phyloP scores from a whole-genome alignment of 352 stramenopile genomes.

The Phytophthora cactorum region DNA sequence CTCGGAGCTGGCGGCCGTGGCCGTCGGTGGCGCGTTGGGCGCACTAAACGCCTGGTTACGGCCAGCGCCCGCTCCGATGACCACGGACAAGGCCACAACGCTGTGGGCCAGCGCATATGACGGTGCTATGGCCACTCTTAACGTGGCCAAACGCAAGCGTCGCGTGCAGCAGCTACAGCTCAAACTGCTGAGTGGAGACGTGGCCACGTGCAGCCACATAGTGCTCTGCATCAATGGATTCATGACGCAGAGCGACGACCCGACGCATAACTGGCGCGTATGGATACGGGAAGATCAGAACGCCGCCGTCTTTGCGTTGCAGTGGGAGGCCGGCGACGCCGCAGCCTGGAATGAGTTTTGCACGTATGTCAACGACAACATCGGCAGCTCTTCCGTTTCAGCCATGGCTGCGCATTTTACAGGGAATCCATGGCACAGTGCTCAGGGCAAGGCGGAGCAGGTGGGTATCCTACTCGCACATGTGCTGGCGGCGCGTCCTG shows the following conservation, averaged over 20 bases:
- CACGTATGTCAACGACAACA: conserved; percentile 70
- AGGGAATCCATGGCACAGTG: conserved; percentile 86
- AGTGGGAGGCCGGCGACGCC: conserved; percentile 81
- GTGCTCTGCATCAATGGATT: conserved; percentile 88
- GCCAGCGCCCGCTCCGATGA: conserved; percentile 15
- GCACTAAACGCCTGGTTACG: conserved; percentile 77
- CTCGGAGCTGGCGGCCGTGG: conserved; percentile 68
- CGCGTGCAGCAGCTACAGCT: conserved; percentile 73
- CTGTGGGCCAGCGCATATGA: conserved; percentile 80
- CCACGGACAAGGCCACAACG: conserved; percentile 26
- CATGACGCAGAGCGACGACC: conserved; percentile 83
- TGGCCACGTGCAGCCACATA: conserved; percentile 58
- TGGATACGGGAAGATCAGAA: conserved; percentile 46
- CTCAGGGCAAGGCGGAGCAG: conserved; percentile 80
- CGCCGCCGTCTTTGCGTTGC: conserved; percentile 68
- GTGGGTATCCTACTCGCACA: conserved; percentile 77
- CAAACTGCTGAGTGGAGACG: conserved; percentile 69
- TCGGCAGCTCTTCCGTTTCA: conserved; percentile 53
- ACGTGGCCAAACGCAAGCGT: conserved; percentile 68
- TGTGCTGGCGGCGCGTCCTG: conserved; percentile 59
- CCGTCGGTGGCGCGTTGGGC: conserved; percentile 64
- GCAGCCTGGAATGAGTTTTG: conserved; percentile 84
- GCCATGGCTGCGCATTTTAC: conserved; percentile 77
- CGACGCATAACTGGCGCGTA: conserved; percentile 62
- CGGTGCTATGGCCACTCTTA: conserved; percentile 75